phyloP scores from a whole-genome alignment of 345 rosid species.

The Euclidium syriacum region DNA sequence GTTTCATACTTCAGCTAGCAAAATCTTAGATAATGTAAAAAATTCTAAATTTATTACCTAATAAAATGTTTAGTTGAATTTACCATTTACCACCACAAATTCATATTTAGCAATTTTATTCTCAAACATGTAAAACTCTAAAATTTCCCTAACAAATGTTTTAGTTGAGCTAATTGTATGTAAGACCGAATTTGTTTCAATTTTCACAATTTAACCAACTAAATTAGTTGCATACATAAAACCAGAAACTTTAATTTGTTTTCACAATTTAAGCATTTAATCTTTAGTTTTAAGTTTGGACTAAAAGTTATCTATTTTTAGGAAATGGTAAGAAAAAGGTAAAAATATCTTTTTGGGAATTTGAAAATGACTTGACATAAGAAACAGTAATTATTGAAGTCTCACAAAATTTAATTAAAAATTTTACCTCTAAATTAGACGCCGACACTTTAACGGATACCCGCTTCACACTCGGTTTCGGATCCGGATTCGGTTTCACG shows the following conservation, averaged over 20 bases:
- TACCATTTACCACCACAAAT: neutral
- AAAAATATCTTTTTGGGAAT: neutral
- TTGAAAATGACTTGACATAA: constrained; percentile 18
- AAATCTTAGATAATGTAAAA: too few species aligned
- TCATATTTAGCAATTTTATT: neutral
- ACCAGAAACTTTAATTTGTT: neutral
- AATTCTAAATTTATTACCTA: neutral
- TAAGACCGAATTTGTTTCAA: neutral
- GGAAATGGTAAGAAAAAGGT: neutral
- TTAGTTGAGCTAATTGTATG: neutral
- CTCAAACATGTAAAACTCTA: neutral
- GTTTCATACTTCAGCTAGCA: too few species aligned
- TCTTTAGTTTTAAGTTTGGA: neutral
- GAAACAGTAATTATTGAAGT: neutral
- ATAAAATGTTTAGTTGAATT: neutral
- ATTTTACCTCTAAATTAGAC: constrained; percentile 48
- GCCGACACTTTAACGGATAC: constrained; percentile 33
- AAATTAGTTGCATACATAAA: too few species aligned
- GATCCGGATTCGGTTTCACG: constrained; percentile 4
- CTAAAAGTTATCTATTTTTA: neutral
- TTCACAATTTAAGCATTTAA: neutral
- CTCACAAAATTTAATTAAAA: neutral
- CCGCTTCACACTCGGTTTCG: constrained; percentile 5
- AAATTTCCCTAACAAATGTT: neutral
- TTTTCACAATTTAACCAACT: neutral